phyloP scores from a whole-genome alignment of 148 eudicot species.

The Chenopodium album region DNA sequence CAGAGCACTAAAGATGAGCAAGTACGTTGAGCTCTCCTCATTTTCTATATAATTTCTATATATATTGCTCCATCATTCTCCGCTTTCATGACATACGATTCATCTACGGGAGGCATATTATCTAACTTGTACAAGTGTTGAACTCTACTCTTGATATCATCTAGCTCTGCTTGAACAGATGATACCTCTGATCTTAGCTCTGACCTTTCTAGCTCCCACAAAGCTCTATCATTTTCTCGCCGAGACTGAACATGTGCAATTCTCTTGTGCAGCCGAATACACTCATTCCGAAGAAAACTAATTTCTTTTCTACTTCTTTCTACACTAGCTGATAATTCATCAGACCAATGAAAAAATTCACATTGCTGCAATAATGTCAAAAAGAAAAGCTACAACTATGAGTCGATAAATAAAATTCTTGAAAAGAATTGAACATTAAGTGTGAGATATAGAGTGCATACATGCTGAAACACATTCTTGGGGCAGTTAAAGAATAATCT shows the following conservation, averaged over 20 bases:
- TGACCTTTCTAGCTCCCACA: conserved; percentile 42
- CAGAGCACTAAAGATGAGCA: neutral
- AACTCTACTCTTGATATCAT: conserved; percentile 35
- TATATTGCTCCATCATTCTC: conserved; percentile 31
- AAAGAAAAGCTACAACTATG: neutral
- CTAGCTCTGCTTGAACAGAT: conserved; percentile 37
- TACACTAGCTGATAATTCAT: conserved; percentile 31
- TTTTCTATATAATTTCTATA: conserved; percentile 24
- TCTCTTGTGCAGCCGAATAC: conserved; percentile 43
- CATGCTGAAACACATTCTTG: conserved; percentile 36
- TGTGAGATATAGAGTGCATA: conserved; percentile 17
- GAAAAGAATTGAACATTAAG: neutral
- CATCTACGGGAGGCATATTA: conserved; percentile 39
- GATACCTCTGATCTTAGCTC: conserved; percentile 38
- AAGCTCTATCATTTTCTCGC: conserved; percentile 35
- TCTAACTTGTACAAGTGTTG: conserved; percentile 38
- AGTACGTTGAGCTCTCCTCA: neutral
- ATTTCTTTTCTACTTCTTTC: conserved; percentile 41
- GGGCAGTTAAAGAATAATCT: conserved; percentile 44
- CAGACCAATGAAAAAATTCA: conserved; percentile 44
- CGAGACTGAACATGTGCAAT: conserved; percentile 35
- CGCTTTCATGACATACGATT: conserved; percentile 18
- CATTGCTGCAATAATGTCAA: conserved; percentile 36
- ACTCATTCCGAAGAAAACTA: conserved; percentile 36
- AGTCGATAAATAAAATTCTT: neutral